Evolutionary conservation across 2,329 filamentous ascomycete genomes (phyloP), one percentile per base, ranked within the genome.

Genomic region (Magnaporthiopsis incrustans): DNA sequence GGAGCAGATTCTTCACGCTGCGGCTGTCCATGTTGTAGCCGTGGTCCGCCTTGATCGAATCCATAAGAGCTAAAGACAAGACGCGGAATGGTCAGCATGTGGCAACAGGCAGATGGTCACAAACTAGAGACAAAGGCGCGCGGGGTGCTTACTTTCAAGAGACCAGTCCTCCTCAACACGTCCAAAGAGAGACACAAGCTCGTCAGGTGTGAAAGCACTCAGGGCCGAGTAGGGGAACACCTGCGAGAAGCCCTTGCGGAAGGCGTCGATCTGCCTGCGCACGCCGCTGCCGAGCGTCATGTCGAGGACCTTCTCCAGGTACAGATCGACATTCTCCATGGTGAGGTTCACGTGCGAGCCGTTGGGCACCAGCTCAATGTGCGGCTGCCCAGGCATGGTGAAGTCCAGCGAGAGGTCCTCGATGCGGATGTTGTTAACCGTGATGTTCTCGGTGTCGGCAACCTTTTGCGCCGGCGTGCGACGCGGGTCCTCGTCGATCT

Each of bases 21-120:
- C 89, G 91, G 81, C 94, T 98, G 74, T 99, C 95, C 85, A 99
- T 95, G 71, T 98, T 99, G 80, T 91, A 99, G 11, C 95, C 95
- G 73, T 99, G 95, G 71, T 99, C 95, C 33, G 95, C 95, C 79
- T 99, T 99, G 79, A 99, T 94, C 0, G 94, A 97, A 73, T 99
- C 95, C 85, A 96, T 96, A 57, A 99, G 85, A 66, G 95, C 91
- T 95, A 65, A 1, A 26, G 53, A 50, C 56, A 57, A 18, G 1
- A 10, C 10, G 3, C 22, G 11, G 38, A 18, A 44, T 12, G 15
- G 14, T 44, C 38, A 61, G 27, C 32, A 44, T 44, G 15, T 15
- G 35, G 14, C 12, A 15, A 38, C 35, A 38, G 15, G 22, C 44
- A 50, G 27, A 12, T 4, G 26, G 65, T 12, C 57, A 12, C 0